These are phyloP conservation scores for Solanum hybrid DNA, from an alignment of 305 asterid genomes.

Conservation along the genomic window DNA sequence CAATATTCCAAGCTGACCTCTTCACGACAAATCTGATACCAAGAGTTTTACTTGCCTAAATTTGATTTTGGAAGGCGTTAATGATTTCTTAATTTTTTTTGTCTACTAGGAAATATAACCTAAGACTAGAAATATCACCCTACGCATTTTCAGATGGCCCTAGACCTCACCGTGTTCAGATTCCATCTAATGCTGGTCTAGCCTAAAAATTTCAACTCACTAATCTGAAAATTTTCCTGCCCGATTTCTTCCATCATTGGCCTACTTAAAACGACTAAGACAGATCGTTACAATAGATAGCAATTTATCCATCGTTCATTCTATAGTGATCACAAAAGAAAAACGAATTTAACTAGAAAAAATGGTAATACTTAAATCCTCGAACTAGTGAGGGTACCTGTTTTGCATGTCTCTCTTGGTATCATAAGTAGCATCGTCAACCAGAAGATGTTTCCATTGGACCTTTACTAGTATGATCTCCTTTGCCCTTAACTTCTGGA, in stretches of 20 bases:
- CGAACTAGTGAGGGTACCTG: not conserved
- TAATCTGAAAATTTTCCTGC: not conserved
- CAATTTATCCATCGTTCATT: not conserved
- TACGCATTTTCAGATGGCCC: not conserved
- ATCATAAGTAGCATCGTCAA: not conserved
- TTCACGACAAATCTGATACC: not conserved
- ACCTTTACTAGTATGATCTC: not conserved
- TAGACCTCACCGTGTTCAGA: not conserved
- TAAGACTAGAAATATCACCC: not conserved
- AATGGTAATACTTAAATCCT: not conserved
- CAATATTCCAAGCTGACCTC: not conserved
- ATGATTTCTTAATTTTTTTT: not conserved
- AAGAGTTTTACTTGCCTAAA: not conserved
- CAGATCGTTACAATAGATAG: not conserved
- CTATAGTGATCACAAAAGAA: not conserved
- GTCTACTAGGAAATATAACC: not conserved
- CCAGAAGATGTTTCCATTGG: not conserved
- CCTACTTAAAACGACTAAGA: not conserved
- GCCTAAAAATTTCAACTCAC: not conserved
- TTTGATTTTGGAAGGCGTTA: not conserved
- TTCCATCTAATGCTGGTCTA: not conserved
- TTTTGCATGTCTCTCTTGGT: not conserved
- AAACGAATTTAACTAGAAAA: not conserved
- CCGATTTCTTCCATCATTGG: not conserved
- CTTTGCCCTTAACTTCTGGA: not conserved